Conservation (phyloP, 2,329 filamentous ascomycete genomes). For the Hyphodiscus sp. region DNA sequence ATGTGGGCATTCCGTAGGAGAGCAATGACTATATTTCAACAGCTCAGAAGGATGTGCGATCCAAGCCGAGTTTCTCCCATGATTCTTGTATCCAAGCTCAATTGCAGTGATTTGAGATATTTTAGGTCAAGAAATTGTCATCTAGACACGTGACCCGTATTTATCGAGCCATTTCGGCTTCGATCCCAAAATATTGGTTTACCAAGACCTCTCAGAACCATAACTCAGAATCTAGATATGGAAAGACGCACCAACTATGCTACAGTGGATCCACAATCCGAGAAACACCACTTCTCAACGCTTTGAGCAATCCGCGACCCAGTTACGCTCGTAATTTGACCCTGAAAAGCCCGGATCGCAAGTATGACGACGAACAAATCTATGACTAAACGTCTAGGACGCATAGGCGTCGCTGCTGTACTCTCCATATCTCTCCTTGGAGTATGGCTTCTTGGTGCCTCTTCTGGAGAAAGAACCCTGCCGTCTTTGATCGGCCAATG, state of each 20-base stretch:
- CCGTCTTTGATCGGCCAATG: neutral
- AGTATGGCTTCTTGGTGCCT: neutral
- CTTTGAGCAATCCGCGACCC: neutral
- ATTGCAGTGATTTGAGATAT: neutral
- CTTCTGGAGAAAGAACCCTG: neutral
- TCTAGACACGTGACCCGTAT: neutral
- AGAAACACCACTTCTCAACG: neutral
- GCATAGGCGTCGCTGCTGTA: neutral
- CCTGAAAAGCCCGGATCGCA: neutral
- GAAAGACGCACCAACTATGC: neutral
- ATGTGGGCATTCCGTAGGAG: too few species aligned
- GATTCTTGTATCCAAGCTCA: too few species aligned
- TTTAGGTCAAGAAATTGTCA: neutral
- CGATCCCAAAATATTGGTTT: neutral
- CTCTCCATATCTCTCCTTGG: neutral
- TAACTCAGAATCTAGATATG: neutral
- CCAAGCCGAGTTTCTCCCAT: too few species aligned
- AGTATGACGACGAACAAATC: neutral
- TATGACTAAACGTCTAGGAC: neutral
- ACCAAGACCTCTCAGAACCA: neutral
- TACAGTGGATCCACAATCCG: neutral
- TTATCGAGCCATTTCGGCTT: neutral
- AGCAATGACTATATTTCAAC: too few species aligned
- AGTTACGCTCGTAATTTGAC: neutral
- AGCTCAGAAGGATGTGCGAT: too few species aligned